A percentile compares a stretch with the other conserved stretches of the same genome.
Evolutionary conservation across 805 yeast genomes (phyloP).

Genomic region (Myxozyma neglecta): DNA sequence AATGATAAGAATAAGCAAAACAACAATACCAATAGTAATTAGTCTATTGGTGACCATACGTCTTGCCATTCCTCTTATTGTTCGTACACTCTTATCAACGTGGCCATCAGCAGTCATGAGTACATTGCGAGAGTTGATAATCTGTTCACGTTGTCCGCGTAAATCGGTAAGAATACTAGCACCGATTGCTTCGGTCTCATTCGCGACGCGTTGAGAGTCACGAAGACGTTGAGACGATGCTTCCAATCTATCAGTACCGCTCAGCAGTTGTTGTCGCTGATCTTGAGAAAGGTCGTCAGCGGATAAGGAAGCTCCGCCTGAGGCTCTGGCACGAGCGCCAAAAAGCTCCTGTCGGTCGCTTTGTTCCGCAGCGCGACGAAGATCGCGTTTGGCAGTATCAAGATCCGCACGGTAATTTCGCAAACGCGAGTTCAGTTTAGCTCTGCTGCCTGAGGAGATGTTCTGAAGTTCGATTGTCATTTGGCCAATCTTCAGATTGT

Average conservation of each 20-base stretch:
- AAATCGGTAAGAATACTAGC: constrained; percentile 85
- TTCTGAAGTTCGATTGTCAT: constrained; percentile 84
- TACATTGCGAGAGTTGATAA: constrained; percentile 72
- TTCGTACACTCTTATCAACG: constrained; percentile 84
- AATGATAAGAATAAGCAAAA: constrained; percentile 24
- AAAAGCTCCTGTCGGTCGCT: constrained; percentile 73
- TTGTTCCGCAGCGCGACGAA: constrained; percentile 59
- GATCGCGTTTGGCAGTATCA: constrained; percentile 54
- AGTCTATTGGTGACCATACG: constrained; percentile 33
- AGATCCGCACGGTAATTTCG: constrained; percentile 66
- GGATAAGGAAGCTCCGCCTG: constrained; percentile 33
- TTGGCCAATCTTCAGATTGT: constrained; percentile 58
- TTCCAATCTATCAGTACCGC: constrained; percentile 76
- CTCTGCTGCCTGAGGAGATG: constrained; percentile 71
- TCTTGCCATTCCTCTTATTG: constrained; percentile 88
- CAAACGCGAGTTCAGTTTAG: constrained; percentile 69
- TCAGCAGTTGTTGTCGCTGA: constrained; percentile 79
- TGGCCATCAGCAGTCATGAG: constrained; percentile 87
- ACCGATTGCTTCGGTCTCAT: constrained; percentile 90
- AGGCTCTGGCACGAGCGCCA: constrained; percentile 51
- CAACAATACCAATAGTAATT: constrained; percentile 29
- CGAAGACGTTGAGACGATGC: constrained; percentile 77
- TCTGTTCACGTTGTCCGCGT: constrained; percentile 90
- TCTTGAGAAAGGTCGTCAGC: constrained; percentile 47
- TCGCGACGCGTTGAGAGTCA: constrained; percentile 86